Base-by-base conservation (phyloP, 2,329 filamentous ascomycete genomes). In the Bipolaris victoriae region DNA sequence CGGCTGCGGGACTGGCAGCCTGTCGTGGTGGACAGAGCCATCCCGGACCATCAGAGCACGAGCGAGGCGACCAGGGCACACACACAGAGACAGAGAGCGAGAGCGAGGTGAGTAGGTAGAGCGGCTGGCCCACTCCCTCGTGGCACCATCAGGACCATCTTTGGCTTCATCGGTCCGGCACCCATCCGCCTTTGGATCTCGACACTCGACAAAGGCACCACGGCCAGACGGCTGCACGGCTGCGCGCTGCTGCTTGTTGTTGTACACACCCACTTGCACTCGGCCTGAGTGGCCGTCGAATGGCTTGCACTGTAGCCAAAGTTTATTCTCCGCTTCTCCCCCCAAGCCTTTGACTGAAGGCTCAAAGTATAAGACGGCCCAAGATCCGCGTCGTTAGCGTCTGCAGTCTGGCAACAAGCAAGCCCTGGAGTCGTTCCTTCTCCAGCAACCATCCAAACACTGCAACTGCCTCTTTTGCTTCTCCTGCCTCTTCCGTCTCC, bases 1-100 rank as follows among this genome's bases (percentile, higher is more conserved):
- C 74, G 77, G 76, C 73, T 75, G 73, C 77, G 76, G 77, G 72
- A 71, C 66, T 72, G 64, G 64, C 75, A 74, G 75, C 73, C 76
- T 69, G 71, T 69, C 76, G 76, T 67, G 71, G 73, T 73, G 67
- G 70, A 75, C 68, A 29, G 26, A 64, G 33, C 71, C 71, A 63
- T 63, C 71, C 64, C 49, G 67, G 26, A 3, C 9, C 2, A 29
- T 29, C 26, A 29, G 26, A 29, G 9, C 26, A 29, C 24, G 24
- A 26, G 24, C 24, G 24, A 26, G 24, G 7, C 24, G 24, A 9
- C 5, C 24, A 6, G 9, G 24, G 1, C 6, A 9, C 1, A 9
- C 9, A 10, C 24, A 10, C 7, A 29, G 26, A 29, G 26, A 10
- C 7, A 10, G 26, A 29, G 26, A 10, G 26, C 26, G 26, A 29